Evolutionary conservation across 345 rosid genomes (phyloP).

Genomic region (Zanthoxylum bungeanum): DNA sequence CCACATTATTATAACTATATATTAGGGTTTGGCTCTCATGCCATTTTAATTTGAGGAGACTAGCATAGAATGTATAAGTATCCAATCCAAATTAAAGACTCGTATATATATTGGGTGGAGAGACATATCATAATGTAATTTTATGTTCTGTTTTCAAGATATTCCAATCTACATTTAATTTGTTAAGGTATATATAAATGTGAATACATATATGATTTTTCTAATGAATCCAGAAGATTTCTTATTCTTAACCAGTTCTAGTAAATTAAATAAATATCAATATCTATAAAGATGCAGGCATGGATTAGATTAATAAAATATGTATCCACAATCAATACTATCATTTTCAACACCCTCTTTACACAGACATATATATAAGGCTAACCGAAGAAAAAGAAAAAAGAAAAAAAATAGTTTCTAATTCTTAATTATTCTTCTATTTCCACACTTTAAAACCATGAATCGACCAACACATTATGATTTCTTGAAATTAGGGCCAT

Average conservation of each 20-base stretch:
- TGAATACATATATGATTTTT: too few relatives aligned
- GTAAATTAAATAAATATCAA: not conserved
- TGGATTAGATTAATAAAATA: not conserved
- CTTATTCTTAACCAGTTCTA: not conserved
- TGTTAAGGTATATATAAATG: too few relatives aligned
- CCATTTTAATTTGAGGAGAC: too few relatives aligned
- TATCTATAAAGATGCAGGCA: not conserved
- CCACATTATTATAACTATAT: too few relatives aligned
- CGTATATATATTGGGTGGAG: too few relatives aligned
- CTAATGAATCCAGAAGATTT: not conserved
- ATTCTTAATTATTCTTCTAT: not conserved
- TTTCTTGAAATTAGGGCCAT: not conserved
- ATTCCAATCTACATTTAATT: too few relatives aligned
- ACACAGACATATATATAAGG: not conserved
- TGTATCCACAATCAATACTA: not conserved
- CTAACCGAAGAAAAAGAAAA: not conserved
- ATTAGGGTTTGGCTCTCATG: too few relatives aligned
- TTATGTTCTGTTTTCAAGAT: too few relatives aligned
- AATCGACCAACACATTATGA: constrained; percentile 3
- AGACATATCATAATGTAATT: too few relatives aligned
- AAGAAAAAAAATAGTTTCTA: not conserved
- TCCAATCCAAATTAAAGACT: too few relatives aligned
- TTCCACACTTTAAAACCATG: not conserved
- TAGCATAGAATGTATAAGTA: too few relatives aligned
- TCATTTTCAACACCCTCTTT: not conserved